Evolutionary conservation across 2,329 filamentous ascomycete genomes (phyloP).

Genomic region (Diaporthe sp.): DNA sequence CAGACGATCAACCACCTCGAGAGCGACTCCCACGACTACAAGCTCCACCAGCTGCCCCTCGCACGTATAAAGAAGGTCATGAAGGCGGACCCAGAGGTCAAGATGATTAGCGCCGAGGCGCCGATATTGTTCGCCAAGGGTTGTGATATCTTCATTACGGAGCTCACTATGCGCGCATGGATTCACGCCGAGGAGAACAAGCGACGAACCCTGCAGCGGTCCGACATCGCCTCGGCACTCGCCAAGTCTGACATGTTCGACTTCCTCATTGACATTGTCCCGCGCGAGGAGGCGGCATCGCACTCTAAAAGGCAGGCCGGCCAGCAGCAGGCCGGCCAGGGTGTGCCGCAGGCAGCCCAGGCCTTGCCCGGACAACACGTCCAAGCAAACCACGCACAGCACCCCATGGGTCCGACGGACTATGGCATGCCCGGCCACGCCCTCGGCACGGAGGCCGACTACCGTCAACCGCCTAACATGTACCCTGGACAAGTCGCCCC

Average conservation of each 20-base stretch:
- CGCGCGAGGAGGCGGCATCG: conserved; percentile 90
- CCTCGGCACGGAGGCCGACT: conserved; percentile 80
- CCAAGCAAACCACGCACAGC: conserved; percentile 68
- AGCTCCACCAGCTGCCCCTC: conserved; percentile 94
- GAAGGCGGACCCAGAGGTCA: conserved; percentile 99
- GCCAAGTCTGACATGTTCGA: conserved; percentile 99
- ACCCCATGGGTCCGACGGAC: conserved; percentile 72
- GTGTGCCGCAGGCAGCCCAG: conserved; percentile 63
- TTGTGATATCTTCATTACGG: conserved; percentile 99
- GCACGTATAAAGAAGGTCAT: conserved; percentile 99
- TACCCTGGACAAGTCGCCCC: conserved; percentile 85
- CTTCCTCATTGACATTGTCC: conserved; percentile 98
- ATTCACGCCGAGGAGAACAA: conserved; percentile 99
- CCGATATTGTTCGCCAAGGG: conserved; percentile 98
- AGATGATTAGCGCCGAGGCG: conserved; percentile 99
- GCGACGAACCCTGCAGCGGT: conserved; percentile 92
- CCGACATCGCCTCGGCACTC: conserved; percentile 94
- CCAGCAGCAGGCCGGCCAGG: conserved; percentile 58
- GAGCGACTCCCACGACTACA: conserved; percentile 96
- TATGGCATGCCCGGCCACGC: conserved; percentile 74
- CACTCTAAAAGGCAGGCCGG: conserved; percentile 83
- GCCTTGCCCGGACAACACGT: conserved; percentile 67
- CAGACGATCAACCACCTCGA: conserved; percentile 97
- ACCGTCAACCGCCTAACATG: conserved; percentile 84
- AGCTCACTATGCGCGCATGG: conserved; percentile 99